These are phyloP conservation scores for Delonix regia DNA, from an alignment of 306 rosid genomes.

Conservation along the genomic window DNA sequence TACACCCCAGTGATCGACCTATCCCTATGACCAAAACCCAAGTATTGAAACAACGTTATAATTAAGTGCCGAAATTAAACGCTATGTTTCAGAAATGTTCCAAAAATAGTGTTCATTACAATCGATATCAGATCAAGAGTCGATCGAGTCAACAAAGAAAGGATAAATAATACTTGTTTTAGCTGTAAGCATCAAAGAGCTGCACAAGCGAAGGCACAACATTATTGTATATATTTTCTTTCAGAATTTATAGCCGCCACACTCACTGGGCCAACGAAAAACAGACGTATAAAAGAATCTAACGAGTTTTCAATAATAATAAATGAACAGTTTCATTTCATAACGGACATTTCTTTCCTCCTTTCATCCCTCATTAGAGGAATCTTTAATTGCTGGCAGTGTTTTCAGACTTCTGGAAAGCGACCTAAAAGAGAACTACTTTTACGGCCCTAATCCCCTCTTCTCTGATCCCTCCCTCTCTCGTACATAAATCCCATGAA, in stretches of 20 bases:
- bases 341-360: neutral
- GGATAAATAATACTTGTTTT: too few relatives aligned
- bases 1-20: neutral
- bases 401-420: neutral
- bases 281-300: neutral
- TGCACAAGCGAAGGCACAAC: neutral
- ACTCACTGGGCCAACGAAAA: neutral
- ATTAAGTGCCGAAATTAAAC: neutral
- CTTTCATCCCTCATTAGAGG: neutral
- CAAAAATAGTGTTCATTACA: neutral
- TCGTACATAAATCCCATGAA: too few relatives aligned
- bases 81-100: neutral
- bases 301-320: neutral
- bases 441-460: neutral
- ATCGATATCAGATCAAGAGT: neutral
- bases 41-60: neutral
- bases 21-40: neutral
- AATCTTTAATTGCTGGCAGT: constrained; percentile 6
- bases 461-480: too few relatives aligned
- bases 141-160: neutral
- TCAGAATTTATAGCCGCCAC: neutral
- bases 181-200: neutral
- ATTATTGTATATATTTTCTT: neutral
- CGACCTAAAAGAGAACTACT: neutral
- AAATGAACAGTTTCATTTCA: neutral